A percentile compares a stretch with the other conserved stretches of the same genome.
These are phyloP conservation scores for Capronia coronata DNA, from an alignment of 2,329 filamentous ascomycete species.

Conservation along the genomic window DNA sequence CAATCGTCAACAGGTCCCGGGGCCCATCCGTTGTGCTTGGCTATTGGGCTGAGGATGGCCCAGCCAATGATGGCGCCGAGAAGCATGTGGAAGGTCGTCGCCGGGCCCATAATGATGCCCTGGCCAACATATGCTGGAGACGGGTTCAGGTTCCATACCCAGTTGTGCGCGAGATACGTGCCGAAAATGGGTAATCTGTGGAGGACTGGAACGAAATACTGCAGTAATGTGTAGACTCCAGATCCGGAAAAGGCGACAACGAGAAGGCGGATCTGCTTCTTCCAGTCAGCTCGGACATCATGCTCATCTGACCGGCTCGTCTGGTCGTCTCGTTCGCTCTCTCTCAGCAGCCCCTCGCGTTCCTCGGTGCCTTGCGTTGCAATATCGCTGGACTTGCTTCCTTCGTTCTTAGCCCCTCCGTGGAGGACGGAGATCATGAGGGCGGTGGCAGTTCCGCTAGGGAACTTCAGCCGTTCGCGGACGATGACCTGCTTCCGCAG, in stretches of 20 bases:
- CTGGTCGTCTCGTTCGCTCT: constrained; percentile 34
- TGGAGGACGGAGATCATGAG: constrained; percentile 88
- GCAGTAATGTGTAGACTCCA: constrained; percentile 63
- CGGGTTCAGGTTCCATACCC: constrained; percentile 95
- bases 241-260: constrained; percentile 55
- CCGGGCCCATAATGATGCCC: constrained; percentile 96
- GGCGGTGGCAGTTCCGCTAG: constrained; percentile 90
- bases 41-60: constrained; percentile 82
- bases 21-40: constrained; percentile 81
- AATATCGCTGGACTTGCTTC: constrained; percentile 25
- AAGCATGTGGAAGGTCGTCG: constrained; percentile 92
- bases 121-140: constrained; percentile 96
- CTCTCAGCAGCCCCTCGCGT: constrained; percentile 31
- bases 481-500: constrained; percentile 87
- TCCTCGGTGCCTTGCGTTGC: constrained; percentile 29
- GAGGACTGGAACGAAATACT: constrained; percentile 82
- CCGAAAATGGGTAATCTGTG: constrained; percentile 86
- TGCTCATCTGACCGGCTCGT: constrained; percentile 35
- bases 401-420: constrained; percentile 48
- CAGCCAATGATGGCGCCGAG: constrained; percentile 83
- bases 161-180: constrained; percentile 61
- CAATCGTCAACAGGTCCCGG: constrained; percentile 80
- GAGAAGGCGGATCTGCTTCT: constrained; percentile 54
- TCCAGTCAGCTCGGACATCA: constrained; percentile 50
- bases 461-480: constrained; percentile 84